phyloP scores from a whole-genome alignment of 1,284 basidiomycete genomes.

The Papiliotrema terrestris region DNA sequence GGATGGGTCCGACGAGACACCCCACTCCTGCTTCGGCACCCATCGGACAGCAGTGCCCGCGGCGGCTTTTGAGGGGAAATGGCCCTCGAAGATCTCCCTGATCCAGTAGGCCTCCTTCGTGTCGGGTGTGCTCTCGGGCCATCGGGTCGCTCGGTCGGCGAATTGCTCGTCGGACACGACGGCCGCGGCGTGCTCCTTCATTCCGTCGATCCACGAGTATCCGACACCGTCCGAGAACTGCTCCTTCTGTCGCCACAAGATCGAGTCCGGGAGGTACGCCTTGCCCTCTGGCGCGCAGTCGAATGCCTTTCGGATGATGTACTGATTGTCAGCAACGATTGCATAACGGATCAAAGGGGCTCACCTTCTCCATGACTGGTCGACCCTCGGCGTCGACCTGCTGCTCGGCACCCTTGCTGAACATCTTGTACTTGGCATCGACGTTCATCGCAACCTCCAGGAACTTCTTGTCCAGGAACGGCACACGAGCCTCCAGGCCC shows the following conservation, averaged over 20 bases:
- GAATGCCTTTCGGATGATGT: constrained; percentile 96
- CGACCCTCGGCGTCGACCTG: constrained; percentile 75
- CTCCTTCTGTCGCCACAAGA: constrained; percentile 99
- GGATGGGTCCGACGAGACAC: constrained; percentile 89
- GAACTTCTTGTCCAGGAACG: constrained; percentile 97
- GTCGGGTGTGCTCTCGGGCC: constrained; percentile 78
- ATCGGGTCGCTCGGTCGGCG: constrained; percentile 69
- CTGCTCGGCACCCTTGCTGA: constrained; percentile 76
- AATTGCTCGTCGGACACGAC: constrained; percentile 80
- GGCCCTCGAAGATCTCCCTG: constrained; percentile 86
- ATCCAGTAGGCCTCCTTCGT: constrained; percentile 98
- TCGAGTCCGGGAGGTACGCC: constrained; percentile 90
- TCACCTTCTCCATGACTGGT: constrained; percentile 90
- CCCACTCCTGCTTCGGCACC: constrained; percentile 95
- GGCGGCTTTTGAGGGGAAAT: constrained; percentile 80
- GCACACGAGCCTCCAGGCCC: constrained; percentile 98
- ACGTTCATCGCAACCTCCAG: constrained; percentile 91
- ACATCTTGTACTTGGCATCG: constrained; percentile 85
- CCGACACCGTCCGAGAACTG: constrained; percentile 99
- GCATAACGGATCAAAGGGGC: not conserved
- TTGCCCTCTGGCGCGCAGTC: constrained; percentile 76
- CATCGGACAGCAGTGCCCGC: constrained; percentile 89
- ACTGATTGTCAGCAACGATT: constrained; percentile 53
- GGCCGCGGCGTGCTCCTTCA: constrained; percentile 81
- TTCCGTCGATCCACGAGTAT: constrained; percentile 99